Conservation (phyloP, 768 basidiomycete genomes). For the Trametopsis cervina region DNA sequence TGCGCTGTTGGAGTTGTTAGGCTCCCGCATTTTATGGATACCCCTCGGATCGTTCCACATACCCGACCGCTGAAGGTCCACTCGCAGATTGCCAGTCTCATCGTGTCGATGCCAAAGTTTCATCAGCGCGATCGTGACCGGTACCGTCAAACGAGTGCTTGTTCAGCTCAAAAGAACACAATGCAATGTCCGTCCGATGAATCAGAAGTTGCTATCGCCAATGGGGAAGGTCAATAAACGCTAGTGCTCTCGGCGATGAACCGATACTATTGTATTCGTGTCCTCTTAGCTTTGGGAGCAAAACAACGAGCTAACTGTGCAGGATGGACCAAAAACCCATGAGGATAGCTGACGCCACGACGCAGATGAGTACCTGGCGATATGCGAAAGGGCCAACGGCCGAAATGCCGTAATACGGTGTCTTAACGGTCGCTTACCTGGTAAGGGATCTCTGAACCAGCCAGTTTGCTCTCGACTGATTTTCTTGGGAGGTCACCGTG, state of each 20-base stretch:
- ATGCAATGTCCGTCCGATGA: too few relatives aligned
- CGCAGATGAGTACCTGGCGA: not conserved
- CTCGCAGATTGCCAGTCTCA: not conserved
- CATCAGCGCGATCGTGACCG: not conserved
- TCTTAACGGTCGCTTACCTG: slow-evolving; percentile 8
- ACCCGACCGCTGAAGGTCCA: not conserved
- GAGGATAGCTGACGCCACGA: too few relatives aligned
- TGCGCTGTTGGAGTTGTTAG: not conserved
- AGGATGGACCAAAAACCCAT: too few relatives aligned
- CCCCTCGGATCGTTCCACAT: not conserved
- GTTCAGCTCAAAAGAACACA: too few relatives aligned
- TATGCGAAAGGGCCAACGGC: slow-evolving; percentile 1
- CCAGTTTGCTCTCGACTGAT: not conserved
- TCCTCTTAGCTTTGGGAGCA: too few relatives aligned
- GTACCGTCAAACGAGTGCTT: too few relatives aligned
- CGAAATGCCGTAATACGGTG: slow-evolving; percentile 9
- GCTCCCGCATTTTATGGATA: too few relatives aligned
- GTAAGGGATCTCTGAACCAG: slow-evolving; percentile 8
- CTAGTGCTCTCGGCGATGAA: too few relatives aligned
- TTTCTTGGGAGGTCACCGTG: not conserved
- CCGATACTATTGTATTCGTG: too few relatives aligned
- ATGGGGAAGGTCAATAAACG: too few relatives aligned
- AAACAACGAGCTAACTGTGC: too few relatives aligned
- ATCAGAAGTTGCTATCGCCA: too few relatives aligned
- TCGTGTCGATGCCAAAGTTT: not conserved